A percentile compares a stretch with the other conserved stretches of the same genome.
Evolutionary conservation across 1,139 yeast genomes (phyloP).

Genomic region (Martiniozyma asiatica): DNA sequence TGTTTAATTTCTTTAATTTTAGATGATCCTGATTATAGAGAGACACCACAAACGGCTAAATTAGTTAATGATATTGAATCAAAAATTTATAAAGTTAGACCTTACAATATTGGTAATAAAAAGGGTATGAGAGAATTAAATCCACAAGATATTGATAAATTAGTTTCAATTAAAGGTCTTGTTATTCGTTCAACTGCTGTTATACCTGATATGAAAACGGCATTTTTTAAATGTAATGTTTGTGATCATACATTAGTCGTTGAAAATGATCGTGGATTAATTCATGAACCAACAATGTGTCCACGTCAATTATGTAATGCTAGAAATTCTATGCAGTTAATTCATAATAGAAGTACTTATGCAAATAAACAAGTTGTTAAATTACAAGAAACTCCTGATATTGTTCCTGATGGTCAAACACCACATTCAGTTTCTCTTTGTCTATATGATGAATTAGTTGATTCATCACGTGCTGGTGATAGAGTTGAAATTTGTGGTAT

Average conservation of each 20-base stretch:
- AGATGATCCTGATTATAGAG: slow-evolving; percentile 34
- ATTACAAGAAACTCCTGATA: slow-evolving; percentile 93
- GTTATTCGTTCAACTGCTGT: slow-evolving; percentile 82
- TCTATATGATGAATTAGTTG: slow-evolving; percentile 93
- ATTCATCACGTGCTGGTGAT: slow-evolving; percentile 93
- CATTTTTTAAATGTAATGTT: slow-evolving; percentile 89
- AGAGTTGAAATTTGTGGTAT: slow-evolving; percentile 92
- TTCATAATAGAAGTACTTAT: slow-evolving; percentile 85
- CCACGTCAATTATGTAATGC: slow-evolving; percentile 85
- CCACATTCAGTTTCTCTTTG: slow-evolving; percentile 93
- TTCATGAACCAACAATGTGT: slow-evolving; percentile 86
- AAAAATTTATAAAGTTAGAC: slow-evolving; percentile 75
- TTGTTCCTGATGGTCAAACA: slow-evolving; percentile 98
- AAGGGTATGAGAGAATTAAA: slow-evolving; percentile 90
- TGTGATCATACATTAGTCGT: slow-evolving; percentile 90
- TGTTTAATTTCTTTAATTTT: slow-evolving; percentile 71
- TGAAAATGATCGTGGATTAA: slow-evolving; percentile 88
- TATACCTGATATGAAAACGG: slow-evolving; percentile 96
- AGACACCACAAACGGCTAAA: slow-evolving; percentile 7
- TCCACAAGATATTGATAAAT: slow-evolving; percentile 90
- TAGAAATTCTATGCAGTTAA: slow-evolving; percentile 74
- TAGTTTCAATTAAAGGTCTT: slow-evolving; percentile 83
- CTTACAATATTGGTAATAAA: slow-evolving; percentile 58
- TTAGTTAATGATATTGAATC: slow-evolving; percentile 65
- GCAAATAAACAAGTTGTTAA: slow-evolving; percentile 92